Evolutionary conservation across 129 eudicot species (phyloP).

Genomic region (Deinandra increscens): DNA sequence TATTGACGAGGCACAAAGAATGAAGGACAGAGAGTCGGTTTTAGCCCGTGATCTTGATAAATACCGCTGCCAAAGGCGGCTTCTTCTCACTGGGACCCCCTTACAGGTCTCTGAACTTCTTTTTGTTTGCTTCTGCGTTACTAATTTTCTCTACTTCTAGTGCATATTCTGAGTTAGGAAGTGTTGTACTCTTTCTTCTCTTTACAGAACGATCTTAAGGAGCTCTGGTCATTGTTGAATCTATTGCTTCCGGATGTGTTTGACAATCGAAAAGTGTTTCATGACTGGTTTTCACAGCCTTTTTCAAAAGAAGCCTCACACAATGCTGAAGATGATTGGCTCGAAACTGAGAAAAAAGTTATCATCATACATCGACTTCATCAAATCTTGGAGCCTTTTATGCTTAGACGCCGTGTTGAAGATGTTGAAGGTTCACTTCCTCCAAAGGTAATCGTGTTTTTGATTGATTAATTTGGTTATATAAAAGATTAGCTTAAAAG

Average conservation of each 20-base stretch:
- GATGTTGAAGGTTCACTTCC: conserved; percentile 99
- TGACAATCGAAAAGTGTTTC: conserved; percentile 94
- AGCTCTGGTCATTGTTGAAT: conserved; percentile 94
- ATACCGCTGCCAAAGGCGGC: conserved; percentile 98
- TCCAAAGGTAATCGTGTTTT: conserved; percentile 70
- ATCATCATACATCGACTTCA: conserved; percentile 95
- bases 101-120: conserved; percentile 58
- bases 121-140: neutral
- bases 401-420: conserved; percentile 99
- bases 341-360: conserved; percentile 96
- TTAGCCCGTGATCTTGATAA: conserved; percentile 96
- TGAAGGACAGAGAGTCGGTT: conserved; percentile 98
- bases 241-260: conserved; percentile 96
- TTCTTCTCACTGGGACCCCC: conserved; percentile 96
- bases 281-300: conserved; percentile 99
- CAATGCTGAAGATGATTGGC: conserved; percentile 93
- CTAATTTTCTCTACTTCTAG: neutral
- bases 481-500: neutral
- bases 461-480: neutral
- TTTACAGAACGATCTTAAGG: conserved; percentile 94
- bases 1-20: conserved; percentile 97
- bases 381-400: conserved; percentile 95
- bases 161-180: conserved; percentile 14
- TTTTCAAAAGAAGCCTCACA: conserved; percentile 81
- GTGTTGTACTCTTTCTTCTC: neutral